Evolutionary conservation across 164 flowering plant genomes (phyloP).

Genomic region (Hamamelis virginiana): DNA sequence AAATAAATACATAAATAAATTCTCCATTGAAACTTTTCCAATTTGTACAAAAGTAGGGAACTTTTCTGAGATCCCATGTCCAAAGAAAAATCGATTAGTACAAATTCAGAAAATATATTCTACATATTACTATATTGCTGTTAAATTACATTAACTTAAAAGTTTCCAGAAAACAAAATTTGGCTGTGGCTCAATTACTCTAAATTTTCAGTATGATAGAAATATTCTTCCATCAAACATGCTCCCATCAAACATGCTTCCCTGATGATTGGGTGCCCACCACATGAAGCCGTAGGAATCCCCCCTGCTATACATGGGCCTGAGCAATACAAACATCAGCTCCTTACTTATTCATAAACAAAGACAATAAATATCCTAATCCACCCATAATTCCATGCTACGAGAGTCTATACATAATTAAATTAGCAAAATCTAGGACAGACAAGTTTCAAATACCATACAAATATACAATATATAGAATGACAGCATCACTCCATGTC

Average conservation of each 20-base stretch:
- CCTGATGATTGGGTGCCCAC: constrained; percentile 15
- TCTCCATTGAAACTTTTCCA: background rate
- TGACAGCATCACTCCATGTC: constrained; percentile 27
- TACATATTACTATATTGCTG: background rate
- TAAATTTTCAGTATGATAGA: background rate
- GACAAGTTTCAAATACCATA: too few species aligned
- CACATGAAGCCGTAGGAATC: constrained; percentile 17
- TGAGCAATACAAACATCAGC: constrained; percentile 23
- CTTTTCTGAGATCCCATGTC: background rate
- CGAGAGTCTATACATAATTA: background rate
- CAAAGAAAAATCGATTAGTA: background rate
- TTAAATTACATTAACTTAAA: background rate
- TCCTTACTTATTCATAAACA: background rate
- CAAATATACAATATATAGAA: too few species aligned
- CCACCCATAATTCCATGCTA: background rate
- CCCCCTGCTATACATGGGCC: constrained; percentile 22
- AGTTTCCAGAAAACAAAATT: too few species aligned
- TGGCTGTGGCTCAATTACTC: background rate
- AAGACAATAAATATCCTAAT: background rate
- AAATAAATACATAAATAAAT: background rate
- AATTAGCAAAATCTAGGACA: background rate
- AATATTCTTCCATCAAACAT: constrained; percentile 7
- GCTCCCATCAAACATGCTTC: constrained; percentile 7
- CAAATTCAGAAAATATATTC: background rate
- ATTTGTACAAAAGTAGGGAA: background rate